These are phyloP conservation scores for Cladophialophora chaetospira DNA, from an alignment of 2,329 filamentous ascomycete genomes.

Conservation along the genomic window DNA sequence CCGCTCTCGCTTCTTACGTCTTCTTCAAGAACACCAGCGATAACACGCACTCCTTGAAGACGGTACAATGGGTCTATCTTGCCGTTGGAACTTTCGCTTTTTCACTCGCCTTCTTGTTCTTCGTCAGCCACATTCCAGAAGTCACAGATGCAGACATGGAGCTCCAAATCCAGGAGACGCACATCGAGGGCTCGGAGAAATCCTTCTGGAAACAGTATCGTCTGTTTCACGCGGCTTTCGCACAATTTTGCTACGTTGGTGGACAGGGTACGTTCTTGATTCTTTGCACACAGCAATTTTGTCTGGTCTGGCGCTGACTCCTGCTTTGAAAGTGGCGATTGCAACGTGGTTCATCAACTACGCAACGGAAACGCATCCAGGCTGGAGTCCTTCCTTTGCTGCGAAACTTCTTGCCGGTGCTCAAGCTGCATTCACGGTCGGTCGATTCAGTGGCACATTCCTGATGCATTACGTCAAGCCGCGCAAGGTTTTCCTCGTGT, in stretches of 20 bases:
- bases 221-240: slow-evolving; percentile 75
- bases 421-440: slow-evolving; percentile 71
- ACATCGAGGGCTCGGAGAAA: slow-evolving; percentile 57
- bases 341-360: slow-evolving; percentile 74
- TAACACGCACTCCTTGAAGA: slow-evolving; percentile 59
- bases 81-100: slow-evolving; percentile 73
- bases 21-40: slow-evolving; percentile 63
- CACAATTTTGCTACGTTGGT: slow-evolving; percentile 79
- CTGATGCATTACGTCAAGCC: slow-evolving; percentile 66
- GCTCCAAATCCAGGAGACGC: slow-evolving; percentile 59
- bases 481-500: slow-evolving; percentile 70
- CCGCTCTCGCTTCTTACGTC: slow-evolving; percentile 63
- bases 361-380: slow-evolving; percentile 59
- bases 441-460: slow-evolving; percentile 67
- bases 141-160: slow-evolving; percentile 71
- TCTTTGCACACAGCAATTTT: not conserved
- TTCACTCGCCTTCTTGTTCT: slow-evolving; percentile 65
- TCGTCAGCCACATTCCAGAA: slow-evolving; percentile 67
- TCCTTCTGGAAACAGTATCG: slow-evolving; percentile 71
- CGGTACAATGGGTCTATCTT: slow-evolving; percentile 78
- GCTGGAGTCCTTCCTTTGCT: slow-evolving; percentile 57
- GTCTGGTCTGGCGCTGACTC: not conserved
- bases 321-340: slow-evolving; percentile 42
- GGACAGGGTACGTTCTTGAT: not conserved
- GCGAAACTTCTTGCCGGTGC: slow-evolving; percentile 73